phyloP scores from a whole-genome alignment of 768 basidiomycete genomes.

The Rhodotorula kratochvilovae region DNA sequence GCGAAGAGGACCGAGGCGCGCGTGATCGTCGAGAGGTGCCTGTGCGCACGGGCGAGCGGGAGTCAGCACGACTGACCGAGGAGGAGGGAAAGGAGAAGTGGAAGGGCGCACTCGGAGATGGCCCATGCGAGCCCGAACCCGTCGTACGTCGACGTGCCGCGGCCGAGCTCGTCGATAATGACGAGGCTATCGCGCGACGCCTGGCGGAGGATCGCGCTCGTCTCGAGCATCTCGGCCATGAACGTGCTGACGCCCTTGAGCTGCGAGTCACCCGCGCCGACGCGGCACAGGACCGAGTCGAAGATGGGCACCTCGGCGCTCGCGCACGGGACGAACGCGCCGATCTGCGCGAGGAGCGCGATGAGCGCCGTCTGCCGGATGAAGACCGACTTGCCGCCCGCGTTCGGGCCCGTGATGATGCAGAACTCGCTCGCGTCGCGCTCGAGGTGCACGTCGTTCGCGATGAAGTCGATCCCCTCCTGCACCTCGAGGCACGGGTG shows the following conservation, averaged over 20 bases:
- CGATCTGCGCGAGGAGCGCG: conserved; percentile 89
- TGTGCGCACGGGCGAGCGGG: conserved; percentile 45
- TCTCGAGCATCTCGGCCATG: conserved; percentile 99
- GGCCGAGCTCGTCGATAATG: conserved; percentile 93
- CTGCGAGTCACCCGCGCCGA: conserved; percentile 96
- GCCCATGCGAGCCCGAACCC: conserved; percentile 98
- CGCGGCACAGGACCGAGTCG: conserved; percentile 89
- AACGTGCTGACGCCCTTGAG: conserved; percentile 97
- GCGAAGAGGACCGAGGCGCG: conserved; percentile 94
- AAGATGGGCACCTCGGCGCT: conserved; percentile 84
- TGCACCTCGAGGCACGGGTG: conserved; percentile 97
- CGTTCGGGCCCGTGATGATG: conserved; percentile 97
- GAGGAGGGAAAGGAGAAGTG: not conserved
- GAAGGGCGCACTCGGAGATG: conserved; percentile 77
- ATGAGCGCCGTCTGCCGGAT: conserved; percentile 78
- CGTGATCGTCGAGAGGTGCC: conserved; percentile 87
- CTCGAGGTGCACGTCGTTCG: conserved; percentile 89
- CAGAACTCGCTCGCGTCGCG: conserved; percentile 82
- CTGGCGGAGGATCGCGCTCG: conserved; percentile 85
- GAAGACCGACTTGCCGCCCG: conserved; percentile 91
- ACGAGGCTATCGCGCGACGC: conserved; percentile 88
- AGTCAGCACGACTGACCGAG: not conserved
- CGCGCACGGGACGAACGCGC: conserved; percentile 89
- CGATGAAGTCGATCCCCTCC: conserved; percentile 89
- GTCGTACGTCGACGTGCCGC: conserved; percentile 82